A percentile compares a stretch with the other conserved stretches of the same genome.
Evolutionary conservation across 108 stramenopile genomes (phyloP).

Genomic region (Poteriospumella lacustris): DNA sequence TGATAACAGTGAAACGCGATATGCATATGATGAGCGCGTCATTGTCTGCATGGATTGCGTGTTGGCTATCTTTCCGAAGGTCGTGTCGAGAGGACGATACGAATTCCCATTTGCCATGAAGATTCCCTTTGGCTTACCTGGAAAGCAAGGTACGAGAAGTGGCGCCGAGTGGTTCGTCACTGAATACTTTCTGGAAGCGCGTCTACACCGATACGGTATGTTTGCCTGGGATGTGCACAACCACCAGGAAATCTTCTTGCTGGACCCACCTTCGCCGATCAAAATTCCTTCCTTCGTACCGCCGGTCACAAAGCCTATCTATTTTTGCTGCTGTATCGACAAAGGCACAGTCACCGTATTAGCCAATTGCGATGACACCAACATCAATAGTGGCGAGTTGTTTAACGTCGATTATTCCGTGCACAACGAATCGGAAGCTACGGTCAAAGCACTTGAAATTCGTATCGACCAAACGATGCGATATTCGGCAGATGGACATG

Average conservation of each 20-base stretch:
- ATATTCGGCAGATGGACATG: not conserved
- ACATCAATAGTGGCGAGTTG: not conserved
- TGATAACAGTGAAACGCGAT: not conserved
- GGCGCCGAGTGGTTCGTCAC: not conserved
- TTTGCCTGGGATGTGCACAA: not conserved
- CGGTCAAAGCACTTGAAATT: not conserved
- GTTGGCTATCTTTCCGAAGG: not conserved
- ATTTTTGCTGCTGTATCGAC: not conserved
- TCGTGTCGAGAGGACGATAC: not conserved
- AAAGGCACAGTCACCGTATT: not conserved
- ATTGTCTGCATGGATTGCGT: not conserved
- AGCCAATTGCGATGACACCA: not conserved
- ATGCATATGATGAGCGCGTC: not conserved
- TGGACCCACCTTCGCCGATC: not conserved
- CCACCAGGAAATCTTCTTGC: not conserved
- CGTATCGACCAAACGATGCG: not conserved
- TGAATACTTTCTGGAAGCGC: not conserved
- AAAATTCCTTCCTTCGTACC: not conserved
- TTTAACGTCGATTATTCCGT: not conserved
- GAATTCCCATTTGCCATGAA: not conserved
- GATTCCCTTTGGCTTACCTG: not conserved
- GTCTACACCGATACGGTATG: not conserved
- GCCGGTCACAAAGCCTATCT: not conserved
- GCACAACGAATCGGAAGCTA: not conserved
- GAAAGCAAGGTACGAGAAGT: not conserved